Evolutionary conservation across 2,329 filamentous ascomycete species (phyloP), one percentile per base, ranked within the genome.

Genomic region (Botrytis sinoallii): DNA sequence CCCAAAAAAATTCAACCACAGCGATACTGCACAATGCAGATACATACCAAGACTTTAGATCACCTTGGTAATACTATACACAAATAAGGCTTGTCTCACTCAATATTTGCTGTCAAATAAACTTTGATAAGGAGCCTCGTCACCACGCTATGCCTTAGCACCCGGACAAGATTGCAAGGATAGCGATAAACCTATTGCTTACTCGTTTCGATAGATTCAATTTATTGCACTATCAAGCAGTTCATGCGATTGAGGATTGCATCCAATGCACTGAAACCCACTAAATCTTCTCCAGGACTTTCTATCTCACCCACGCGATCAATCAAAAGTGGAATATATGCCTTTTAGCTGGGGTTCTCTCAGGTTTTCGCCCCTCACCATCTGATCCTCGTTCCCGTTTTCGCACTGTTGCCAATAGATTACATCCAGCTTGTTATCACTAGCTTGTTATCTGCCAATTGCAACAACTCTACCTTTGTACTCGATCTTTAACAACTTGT

Each of bases 121-220:
- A 38, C 64, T 48, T 59, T 65, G 72, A 76, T 75, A 74, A 75
- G 57, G 71, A 78, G 75, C 75, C 75, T 77, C 71, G 35, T 55
- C 48, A 72, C 29, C 46, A 29, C 65, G 48, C 65, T 57, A 42
- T 68, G 20, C 35, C 63, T 18, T 57, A 60, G 29, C 38, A 61
- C 71, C 74, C 65, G 69, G 65, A 63, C 60, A 42, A 76, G 76
- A 77, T 77, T 76, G 74, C 78, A 78, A 74, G 78, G 77, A 73
- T 77, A 60, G 32, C 73, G 78, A 79, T 79, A 79, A 76, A 65
- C 65, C 70, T 38, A 72, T 70, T 74, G 55, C 71, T 74, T 76
- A 63, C 72, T 75, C 75, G 75, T 77, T 75, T 59, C 35, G 46
- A 72, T 42, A 64, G 71, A 68, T 48, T 59, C 44, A 35, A 55